A percentile compares a stretch with the other conserved stretches of the same genome.
Conservation (phyloP, 139 green algal genomes). For the Bryopsis sp. region DNA sequence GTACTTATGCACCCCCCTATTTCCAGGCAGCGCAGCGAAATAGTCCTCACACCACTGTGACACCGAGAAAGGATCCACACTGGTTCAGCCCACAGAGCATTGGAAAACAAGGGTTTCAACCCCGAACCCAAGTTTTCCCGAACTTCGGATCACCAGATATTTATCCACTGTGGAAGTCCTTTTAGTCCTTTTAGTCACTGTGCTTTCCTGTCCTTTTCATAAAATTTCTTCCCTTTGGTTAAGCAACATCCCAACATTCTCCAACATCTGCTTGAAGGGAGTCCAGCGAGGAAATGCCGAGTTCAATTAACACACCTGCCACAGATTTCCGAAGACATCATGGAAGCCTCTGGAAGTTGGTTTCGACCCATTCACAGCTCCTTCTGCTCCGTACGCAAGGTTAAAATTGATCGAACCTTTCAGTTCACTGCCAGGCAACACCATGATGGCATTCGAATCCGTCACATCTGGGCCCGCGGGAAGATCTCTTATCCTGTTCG, state of each 20-base stretch:
- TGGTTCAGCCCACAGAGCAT: not conserved
- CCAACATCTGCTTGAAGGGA: too few species aligned
- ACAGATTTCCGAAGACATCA: slow-evolving; percentile 30
- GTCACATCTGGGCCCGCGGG: too few species aligned
- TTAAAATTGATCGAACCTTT: slow-evolving; percentile 36
- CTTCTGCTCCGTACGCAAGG: slow-evolving; percentile 54
- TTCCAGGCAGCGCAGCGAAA: slow-evolving; percentile 46
- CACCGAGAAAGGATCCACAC: not conserved
- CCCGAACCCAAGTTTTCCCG: too few species aligned
- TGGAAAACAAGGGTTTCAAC: too few species aligned
- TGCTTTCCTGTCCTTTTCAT: too few species aligned
- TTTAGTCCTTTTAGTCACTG: too few species aligned
- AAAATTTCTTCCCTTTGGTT: too few species aligned
- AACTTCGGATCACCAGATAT: too few species aligned
- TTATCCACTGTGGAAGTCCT: too few species aligned
- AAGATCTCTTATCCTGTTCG: too few species aligned
- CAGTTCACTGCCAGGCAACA: slow-evolving; percentile 10
- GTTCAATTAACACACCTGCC: slow-evolving; percentile 8
- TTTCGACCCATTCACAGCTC: slow-evolving; percentile 46
- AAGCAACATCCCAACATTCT: too few species aligned
- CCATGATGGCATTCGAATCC: not conserved
- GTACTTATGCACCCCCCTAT: slow-evolving; percentile 26
- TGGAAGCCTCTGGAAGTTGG: slow-evolving; percentile 32
- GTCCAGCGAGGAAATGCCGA: too few species aligned
- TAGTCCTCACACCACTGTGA: slow-evolving; percentile 53